phyloP scores from a whole-genome alignment of 371 early-diverging fungal species.

The Mortierella sp. region DNA sequence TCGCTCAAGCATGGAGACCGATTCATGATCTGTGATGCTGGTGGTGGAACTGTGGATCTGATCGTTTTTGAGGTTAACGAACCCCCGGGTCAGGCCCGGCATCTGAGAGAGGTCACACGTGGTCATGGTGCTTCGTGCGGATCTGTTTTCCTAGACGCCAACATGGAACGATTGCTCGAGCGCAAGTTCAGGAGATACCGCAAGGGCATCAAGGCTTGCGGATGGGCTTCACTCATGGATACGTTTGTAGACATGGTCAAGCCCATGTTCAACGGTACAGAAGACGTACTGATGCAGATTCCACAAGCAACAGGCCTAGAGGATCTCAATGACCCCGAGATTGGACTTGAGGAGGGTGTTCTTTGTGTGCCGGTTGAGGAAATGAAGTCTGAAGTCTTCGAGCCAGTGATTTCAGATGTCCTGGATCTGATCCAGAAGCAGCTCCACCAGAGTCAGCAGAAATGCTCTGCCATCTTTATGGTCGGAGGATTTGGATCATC shows the following conservation, averaged over 20 bases:
- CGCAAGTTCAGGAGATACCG: constrained; percentile 63
- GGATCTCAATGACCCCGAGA: constrained; percentile 59
- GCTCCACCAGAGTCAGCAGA: constrained; percentile 56
- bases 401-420: constrained; percentile 71
- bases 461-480: constrained; percentile 60
- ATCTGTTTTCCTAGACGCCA: constrained; percentile 66
- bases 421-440: constrained; percentile 68
- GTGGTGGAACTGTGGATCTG: constrained; percentile 74
- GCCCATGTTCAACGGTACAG: constrained; percentile 66
- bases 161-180: constrained; percentile 63
- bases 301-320: constrained; percentile 64
- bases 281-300: constrained; percentile 63
- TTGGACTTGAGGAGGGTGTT: constrained; percentile 65
- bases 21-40: constrained; percentile 76
- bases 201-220: constrained; percentile 62
- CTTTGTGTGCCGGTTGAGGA: constrained; percentile 58
- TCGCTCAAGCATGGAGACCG: constrained; percentile 59
- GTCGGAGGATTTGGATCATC: constrained; percentile 68
- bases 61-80: constrained; percentile 58
- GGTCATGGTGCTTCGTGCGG: constrained; percentile 71
- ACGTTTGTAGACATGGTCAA: constrained; percentile 65
- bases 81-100: constrained; percentile 34
- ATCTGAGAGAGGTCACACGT: constrained; percentile 64
- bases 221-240: constrained; percentile 69
- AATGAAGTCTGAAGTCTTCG: constrained; percentile 63